phyloP scores from a whole-genome alignment of 345 rosid genomes.

The Erysimum cheiranthoides region DNA sequence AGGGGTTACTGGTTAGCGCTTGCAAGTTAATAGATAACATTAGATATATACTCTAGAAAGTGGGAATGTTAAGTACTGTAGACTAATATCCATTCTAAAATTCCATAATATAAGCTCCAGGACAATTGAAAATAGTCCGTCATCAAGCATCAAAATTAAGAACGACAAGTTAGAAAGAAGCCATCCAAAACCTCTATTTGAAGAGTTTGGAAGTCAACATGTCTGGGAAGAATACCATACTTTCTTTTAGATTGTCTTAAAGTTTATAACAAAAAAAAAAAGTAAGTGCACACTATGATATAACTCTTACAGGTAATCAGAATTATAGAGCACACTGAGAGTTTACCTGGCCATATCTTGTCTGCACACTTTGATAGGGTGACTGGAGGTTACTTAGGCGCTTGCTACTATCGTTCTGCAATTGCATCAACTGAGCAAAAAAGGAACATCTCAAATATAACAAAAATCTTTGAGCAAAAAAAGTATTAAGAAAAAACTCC shows the following conservation, averaged over 20 bases:
- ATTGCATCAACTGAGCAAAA: slow-evolving; percentile 52
- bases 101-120: neutral
- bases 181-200: neutral
- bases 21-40: neutral
- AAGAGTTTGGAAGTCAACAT: neutral
- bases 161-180: slow-evolving; percentile 3
- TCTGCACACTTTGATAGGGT: slow-evolving; percentile 55
- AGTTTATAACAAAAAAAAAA: slow-evolving; percentile 16
- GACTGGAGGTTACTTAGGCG: slow-evolving; percentile 48
- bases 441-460: slow-evolving; percentile 30
- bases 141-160: neutral
- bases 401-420: slow-evolving; percentile 54
- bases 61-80: neutral
- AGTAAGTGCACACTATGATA: neutral
- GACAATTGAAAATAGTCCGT: neutral
- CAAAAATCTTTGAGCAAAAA: slow-evolving; percentile 2
- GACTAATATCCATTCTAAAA: slow-evolving; percentile 11
- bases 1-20: neutral
- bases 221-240: neutral
- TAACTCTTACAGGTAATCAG: slow-evolving; percentile 14
- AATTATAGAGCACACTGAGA: slow-evolving; percentile 19
- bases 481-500: slow-evolving; percentile 19
- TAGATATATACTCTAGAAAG: neutral
- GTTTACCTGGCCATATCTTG: slow-evolving; percentile 69
- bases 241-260: slow-evolving; percentile 3